Conservation (phyloP, 1,139 yeast genomes). For the Blastobotrys arbuscula region DNA sequence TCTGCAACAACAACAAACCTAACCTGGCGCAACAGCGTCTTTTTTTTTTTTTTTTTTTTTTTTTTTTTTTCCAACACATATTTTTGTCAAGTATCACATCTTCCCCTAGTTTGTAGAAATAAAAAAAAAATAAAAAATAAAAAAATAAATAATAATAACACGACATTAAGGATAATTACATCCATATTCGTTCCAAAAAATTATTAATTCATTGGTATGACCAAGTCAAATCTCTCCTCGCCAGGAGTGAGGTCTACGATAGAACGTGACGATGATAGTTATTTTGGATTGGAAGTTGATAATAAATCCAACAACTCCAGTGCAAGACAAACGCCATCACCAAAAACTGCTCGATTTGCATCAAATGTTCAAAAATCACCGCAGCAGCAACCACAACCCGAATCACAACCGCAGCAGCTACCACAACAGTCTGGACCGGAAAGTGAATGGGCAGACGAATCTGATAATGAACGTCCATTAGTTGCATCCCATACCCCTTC, state of each 20-base stretch:
- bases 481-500: conserved; percentile 11
- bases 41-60: too few relatives aligned
- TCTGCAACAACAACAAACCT: too few relatives aligned
- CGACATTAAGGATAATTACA: too few relatives aligned
- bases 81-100: too few relatives aligned
- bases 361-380: background rate
- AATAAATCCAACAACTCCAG: background rate
- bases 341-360: conserved; percentile 7
- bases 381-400: background rate
- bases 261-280: conserved; percentile 2
- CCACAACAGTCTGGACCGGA: conserved; percentile 12
- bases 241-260: background rate
- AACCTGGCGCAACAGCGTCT: too few relatives aligned
- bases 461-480: conserved; percentile 12
- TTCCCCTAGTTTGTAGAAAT: too few relatives aligned
- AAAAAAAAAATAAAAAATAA: background rate
- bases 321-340: conserved; percentile 5
- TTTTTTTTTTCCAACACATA: too few relatives aligned
- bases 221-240: conserved; percentile 1
- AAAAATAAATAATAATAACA: background rate
- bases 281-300: background rate
- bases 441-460: conserved; percentile 18
- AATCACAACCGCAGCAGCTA: background rate
- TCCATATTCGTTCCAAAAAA: too few relatives aligned
- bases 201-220: background rate